Percentiles rank a stretch among this genome's conserved stretches.
Conservation (phyloP, 345 rosid genomes). For the Stellera chamaejasme region DNA sequence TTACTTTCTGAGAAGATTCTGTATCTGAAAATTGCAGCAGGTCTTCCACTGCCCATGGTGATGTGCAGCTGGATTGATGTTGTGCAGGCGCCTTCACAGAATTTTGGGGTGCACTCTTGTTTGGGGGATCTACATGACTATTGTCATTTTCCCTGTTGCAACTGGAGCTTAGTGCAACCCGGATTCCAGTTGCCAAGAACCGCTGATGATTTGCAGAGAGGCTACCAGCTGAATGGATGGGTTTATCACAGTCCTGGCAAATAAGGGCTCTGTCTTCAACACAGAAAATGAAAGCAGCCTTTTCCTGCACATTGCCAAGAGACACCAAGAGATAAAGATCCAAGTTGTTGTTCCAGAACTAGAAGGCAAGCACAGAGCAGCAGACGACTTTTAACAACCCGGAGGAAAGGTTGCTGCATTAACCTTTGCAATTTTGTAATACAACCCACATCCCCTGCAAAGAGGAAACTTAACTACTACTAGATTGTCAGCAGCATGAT, state of each 20-base stretch:
- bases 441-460: too few relatives aligned
- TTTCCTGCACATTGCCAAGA: conserved; percentile 46
- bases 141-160: conserved; percentile 38
- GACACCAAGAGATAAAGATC: background rate
- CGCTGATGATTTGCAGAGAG: conserved; percentile 88
- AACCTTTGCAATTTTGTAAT: too few relatives aligned
- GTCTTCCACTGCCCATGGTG: conserved; percentile 78
- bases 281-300: conserved; percentile 91
- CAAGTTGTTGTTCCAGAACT: background rate
- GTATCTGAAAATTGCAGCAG: conserved; percentile 62
- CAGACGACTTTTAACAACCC: too few relatives aligned
- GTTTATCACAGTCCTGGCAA: conserved; percentile 79
- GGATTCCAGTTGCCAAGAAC: conserved; percentile 86
- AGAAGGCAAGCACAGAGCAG: too few relatives aligned
- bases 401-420: too few relatives aligned
- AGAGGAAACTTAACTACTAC: too few relatives aligned
- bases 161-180: conserved; percentile 63
- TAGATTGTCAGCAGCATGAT: too few relatives aligned
- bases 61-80: conserved; percentile 28
- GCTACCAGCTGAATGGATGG: conserved; percentile 65
- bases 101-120: conserved; percentile 31
- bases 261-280: conserved; percentile 95
- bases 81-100: conserved; percentile 33
- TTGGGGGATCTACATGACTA: conserved; percentile 57
- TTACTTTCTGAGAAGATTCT: conserved; percentile 66